A percentile compares a stretch with the other conserved stretches of the same genome.
Evolutionary conservation across 2,329 filamentous ascomycete species (phyloP).

Genomic region (Gnomoniopsis smithogilvyi): DNA sequence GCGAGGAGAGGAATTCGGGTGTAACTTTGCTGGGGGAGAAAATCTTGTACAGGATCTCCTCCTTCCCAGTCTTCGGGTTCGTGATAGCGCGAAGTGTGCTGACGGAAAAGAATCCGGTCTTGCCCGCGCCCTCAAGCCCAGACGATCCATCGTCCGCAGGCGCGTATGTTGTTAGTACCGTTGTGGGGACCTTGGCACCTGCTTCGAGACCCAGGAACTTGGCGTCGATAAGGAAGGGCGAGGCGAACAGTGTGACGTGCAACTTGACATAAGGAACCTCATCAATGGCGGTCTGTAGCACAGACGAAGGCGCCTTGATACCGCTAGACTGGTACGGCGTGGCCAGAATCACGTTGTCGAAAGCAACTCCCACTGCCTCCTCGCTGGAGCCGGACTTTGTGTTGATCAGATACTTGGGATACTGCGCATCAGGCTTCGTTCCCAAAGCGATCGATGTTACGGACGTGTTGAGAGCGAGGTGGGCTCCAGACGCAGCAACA

Average conservation of each 20-base stretch:
- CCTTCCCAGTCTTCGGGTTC: conserved; percentile 54
- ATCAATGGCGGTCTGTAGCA: conserved; percentile 70
- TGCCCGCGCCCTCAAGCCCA: conserved; percentile 61
- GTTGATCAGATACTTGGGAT: conserved; percentile 45
- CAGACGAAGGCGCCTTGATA: conserved; percentile 59
- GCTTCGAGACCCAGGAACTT: conserved; percentile 66
- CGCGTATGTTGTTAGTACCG: conserved; percentile 79
- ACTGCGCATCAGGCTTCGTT: conserved; percentile 34
- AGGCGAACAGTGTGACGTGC: conserved; percentile 86
- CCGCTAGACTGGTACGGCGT: conserved; percentile 78
- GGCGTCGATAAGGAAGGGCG: conserved; percentile 68
- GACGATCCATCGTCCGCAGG: conserved; percentile 49
- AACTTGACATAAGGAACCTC: conserved; percentile 80
- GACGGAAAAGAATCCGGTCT: conserved; percentile 80
- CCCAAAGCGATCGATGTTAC: conserved; percentile 59
- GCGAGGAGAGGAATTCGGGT: conserved; percentile 46
- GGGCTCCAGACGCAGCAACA: conserved; percentile 62
- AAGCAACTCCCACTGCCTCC: conserved; percentile 41
- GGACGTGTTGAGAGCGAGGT: conserved; percentile 62
- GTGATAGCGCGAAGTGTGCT: conserved; percentile 65
- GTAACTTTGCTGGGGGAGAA: conserved; percentile 57
- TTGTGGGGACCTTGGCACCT: conserved; percentile 61
- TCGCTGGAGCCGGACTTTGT: conserved; percentile 27
- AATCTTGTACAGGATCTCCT: conserved; percentile 63
- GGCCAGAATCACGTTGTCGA: conserved; percentile 81